A percentile compares a stretch with the other conserved stretches of the same genome.
These are phyloP conservation scores for Rusavskia elegans DNA, from an alignment of 495 filamentous ascomycete genomes.

Conservation along the genomic window DNA sequence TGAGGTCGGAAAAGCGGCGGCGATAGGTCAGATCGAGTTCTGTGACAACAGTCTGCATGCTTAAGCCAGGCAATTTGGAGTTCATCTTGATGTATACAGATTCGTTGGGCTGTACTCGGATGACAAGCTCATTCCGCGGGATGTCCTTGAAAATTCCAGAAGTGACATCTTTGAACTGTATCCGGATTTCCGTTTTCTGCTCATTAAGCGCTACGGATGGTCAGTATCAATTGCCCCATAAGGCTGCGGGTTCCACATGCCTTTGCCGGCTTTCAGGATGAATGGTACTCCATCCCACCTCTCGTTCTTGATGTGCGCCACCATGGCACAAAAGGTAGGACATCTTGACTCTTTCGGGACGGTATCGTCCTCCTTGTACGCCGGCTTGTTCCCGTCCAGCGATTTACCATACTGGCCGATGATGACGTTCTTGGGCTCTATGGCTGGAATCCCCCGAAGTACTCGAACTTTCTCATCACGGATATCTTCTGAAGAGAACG, in stretches of 20 bases:
- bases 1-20: slow-evolving; percentile 94
- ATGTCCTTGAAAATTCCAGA: slow-evolving; percentile 99
- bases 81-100: slow-evolving; percentile 99
- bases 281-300: slow-evolving; percentile 98
- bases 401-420: slow-evolving; percentile 98
- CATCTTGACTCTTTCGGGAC: slow-evolving; percentile 95
- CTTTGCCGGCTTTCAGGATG: slow-evolving; percentile 98
- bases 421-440: slow-evolving; percentile 99
- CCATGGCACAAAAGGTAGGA: slow-evolving; percentile 95
- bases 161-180: slow-evolving; percentile 98
- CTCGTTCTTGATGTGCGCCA: slow-evolving; percentile 98
- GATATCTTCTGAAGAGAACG: slow-evolving; percentile 95
- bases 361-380: slow-evolving; percentile 97
- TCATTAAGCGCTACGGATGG: slow-evolving; percentile 64
- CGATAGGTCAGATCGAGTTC: slow-evolving; percentile 98
- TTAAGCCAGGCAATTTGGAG: slow-evolving; percentile 94
- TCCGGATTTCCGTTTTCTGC: slow-evolving; percentile 99
- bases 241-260: slow-evolving; percentile 18
- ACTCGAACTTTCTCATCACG: slow-evolving; percentile 98
- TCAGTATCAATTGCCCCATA: slow-evolving; percentile 1
- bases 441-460: slow-evolving; percentile 78
- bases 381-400: slow-evolving; percentile 89
- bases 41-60: slow-evolving; percentile 98
- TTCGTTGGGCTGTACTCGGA: slow-evolving; percentile 98
- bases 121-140: slow-evolving; percentile 96